phyloP scores from a whole-genome alignment of 331 rosid species.

The Dryas integrifolia region DNA sequence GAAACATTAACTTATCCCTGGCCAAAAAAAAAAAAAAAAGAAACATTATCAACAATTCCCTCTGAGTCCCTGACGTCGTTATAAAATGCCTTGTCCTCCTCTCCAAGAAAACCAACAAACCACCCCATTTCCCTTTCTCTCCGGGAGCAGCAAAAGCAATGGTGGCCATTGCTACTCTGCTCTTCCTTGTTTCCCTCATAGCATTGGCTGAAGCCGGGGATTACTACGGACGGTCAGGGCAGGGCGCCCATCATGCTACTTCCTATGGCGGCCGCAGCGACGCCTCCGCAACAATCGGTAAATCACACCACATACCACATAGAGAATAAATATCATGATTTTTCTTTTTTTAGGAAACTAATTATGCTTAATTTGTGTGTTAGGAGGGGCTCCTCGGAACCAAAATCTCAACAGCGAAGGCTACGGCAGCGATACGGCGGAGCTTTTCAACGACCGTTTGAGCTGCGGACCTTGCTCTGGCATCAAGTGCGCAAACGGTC shows the following conservation, averaged over 20 bases:
- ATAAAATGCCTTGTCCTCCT: too few species aligned
- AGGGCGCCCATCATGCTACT: constrained; percentile 75
- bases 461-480: constrained; percentile 87
- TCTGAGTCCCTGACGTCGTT: too few species aligned
- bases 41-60: too few species aligned
- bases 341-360: neutral
- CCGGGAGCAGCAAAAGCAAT: too few species aligned
- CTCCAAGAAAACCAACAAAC: too few species aligned
- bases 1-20: too few species aligned
- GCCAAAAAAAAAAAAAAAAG: too few species aligned
- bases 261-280: constrained; percentile 73
- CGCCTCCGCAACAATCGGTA: constrained; percentile 92
- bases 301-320: neutral
- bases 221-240: constrained; percentile 52
- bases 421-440: constrained; percentile 77
- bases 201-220: constrained; percentile 43
- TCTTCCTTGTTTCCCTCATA: constrained; percentile 29
- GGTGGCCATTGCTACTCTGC: neutral
- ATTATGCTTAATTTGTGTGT: neutral
- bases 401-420: constrained; percentile 79
- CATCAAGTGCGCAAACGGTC: constrained; percentile 56
- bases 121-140: too few species aligned
- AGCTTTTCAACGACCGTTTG: constrained; percentile 65
- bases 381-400: constrained; percentile 85
- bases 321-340: neutral